phyloP scores from a whole-genome alignment of 306 rosid species.

The Fragaria vesca region DNA sequence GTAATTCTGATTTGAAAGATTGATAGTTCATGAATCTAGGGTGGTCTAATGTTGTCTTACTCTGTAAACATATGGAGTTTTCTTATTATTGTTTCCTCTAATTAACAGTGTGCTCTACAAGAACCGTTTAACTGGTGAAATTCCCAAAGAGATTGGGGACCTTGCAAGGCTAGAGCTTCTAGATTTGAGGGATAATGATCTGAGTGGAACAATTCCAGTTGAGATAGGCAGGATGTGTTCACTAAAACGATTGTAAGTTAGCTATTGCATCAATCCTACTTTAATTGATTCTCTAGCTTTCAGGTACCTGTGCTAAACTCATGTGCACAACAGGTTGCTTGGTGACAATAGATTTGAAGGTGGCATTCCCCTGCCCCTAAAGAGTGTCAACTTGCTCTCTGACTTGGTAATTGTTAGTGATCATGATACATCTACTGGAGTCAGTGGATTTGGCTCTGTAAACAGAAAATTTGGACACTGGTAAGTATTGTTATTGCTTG shows the following conservation, averaged over 20 bases:
- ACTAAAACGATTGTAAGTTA: conserved; percentile 72
- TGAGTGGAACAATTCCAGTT: conserved; percentile 62
- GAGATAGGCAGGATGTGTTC: conserved; percentile 53
- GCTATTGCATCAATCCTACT: conserved; percentile 19
- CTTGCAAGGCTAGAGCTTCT: conserved; percentile 59
- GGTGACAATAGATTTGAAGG: conserved; percentile 58
- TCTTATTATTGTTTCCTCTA: conserved; percentile 21
- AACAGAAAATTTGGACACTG: conserved; percentile 71
- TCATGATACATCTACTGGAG: conserved; percentile 34
- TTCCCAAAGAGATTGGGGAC: conserved; percentile 77
- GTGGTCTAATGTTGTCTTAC: neutral
- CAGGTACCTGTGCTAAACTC: conserved; percentile 23
- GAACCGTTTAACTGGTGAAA: conserved; percentile 64
- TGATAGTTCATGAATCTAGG: neutral
- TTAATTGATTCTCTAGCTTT: conserved; percentile 5
- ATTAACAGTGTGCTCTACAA: conserved; percentile 58
- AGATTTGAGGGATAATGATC: conserved; percentile 81
- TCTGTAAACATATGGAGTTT: conserved; percentile 8
- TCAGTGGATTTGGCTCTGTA: conserved; percentile 37
- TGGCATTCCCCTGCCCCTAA: conserved; percentile 43
- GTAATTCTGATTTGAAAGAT: neutral
- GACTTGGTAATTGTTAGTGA: conserved; percentile 42
- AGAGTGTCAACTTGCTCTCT: conserved; percentile 37
- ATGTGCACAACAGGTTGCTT: conserved; percentile 51
- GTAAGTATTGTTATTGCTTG: conserved; percentile 31